Percentiles rank a stretch among this genome's conserved stretches.
Conservation (phyloP, 2,329 filamentous ascomycete genomes). For the Ophiostoma novo-ulmi region DNA sequence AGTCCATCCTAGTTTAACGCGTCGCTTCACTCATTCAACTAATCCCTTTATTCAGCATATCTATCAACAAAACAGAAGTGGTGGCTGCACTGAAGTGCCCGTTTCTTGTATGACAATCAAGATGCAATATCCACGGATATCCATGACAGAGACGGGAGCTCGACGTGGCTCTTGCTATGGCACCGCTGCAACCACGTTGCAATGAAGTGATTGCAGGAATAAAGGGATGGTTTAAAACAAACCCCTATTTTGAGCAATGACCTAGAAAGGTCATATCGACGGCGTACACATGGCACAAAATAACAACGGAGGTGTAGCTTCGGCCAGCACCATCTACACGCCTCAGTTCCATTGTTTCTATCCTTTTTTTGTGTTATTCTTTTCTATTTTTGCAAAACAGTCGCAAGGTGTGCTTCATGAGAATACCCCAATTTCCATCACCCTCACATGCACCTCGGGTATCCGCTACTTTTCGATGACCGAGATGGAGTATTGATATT, state of each 20-base stretch:
- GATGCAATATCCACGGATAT: neutral
- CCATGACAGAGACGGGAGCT: neutral
- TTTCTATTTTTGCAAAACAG: neutral
- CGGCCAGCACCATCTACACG: neutral
- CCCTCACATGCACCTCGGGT: constrained; percentile 4
- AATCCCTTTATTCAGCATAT: neutral
- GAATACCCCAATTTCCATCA: neutral
- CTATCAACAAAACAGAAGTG: neutral
- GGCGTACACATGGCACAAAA: neutral
- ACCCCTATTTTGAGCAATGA: neutral
- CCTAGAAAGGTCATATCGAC: neutral
- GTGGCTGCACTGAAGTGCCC: neutral
- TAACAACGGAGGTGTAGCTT: neutral
- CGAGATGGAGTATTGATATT: neutral
- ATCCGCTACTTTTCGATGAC: neutral
- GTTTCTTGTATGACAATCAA: neutral
- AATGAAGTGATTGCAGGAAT: neutral
- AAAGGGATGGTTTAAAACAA: neutral
- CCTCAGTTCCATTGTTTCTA: neutral
- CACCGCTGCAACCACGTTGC: neutral
- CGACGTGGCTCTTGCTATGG: neutral
- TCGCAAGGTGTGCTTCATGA: neutral
- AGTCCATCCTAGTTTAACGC: neutral
- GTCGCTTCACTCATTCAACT: neutral
- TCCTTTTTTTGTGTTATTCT: neutral